phyloP scores from a whole-genome alignment of 2,329 filamentous ascomycete genomes.

The Xylaria sp. region DNA sequence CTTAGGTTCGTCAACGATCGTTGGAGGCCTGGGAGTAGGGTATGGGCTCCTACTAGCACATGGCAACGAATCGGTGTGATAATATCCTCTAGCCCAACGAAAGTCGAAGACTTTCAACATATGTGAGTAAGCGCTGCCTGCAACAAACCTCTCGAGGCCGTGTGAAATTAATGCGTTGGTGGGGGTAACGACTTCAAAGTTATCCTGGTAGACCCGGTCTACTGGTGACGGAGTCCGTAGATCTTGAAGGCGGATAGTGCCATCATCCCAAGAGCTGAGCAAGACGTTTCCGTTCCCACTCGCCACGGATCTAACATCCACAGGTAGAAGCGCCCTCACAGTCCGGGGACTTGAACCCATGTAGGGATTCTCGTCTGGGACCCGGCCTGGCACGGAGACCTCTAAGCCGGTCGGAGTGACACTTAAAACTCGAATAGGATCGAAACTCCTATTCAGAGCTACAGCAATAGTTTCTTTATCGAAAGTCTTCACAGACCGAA shows the following conservation, averaged over 20 bases:
- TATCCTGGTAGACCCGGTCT: slow-evolving; percentile 63
- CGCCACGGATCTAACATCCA: slow-evolving; percentile 49
- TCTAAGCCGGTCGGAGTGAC: slow-evolving; percentile 59
- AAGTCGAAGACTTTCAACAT: slow-evolving; percentile 65
- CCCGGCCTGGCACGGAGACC: slow-evolving; percentile 51
- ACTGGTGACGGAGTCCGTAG: slow-evolving; percentile 59
- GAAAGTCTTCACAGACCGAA: slow-evolving; percentile 58
- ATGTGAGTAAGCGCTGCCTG: slow-evolving; percentile 57
- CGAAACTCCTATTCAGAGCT: slow-evolving; percentile 54
- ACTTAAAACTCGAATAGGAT: slow-evolving; percentile 59
- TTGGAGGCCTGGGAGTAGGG: slow-evolving; percentile 48
- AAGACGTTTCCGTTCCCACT: slow-evolving; percentile 54
- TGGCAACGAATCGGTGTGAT: slow-evolving; percentile 59
- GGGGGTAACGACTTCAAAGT: slow-evolving; percentile 59
- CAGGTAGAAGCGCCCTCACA: slow-evolving; percentile 59
- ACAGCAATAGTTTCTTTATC: slow-evolving; percentile 57
- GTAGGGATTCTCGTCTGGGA: slow-evolving; percentile 41
- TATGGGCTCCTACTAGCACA: slow-evolving; percentile 55
- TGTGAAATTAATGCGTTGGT: slow-evolving; percentile 61
- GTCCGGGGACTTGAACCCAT: slow-evolving; percentile 49
- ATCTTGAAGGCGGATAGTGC: slow-evolving; percentile 62
- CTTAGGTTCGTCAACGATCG: slow-evolving; percentile 37
- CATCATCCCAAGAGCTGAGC: slow-evolving; percentile 65
- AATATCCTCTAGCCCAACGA: slow-evolving; percentile 59
- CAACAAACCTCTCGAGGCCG: slow-evolving; percentile 62